A percentile compares a stretch with the other conserved stretches of the same genome.
Conservation (phyloP, 257 asterid genomes). For the Solanum rostratum region DNA sequence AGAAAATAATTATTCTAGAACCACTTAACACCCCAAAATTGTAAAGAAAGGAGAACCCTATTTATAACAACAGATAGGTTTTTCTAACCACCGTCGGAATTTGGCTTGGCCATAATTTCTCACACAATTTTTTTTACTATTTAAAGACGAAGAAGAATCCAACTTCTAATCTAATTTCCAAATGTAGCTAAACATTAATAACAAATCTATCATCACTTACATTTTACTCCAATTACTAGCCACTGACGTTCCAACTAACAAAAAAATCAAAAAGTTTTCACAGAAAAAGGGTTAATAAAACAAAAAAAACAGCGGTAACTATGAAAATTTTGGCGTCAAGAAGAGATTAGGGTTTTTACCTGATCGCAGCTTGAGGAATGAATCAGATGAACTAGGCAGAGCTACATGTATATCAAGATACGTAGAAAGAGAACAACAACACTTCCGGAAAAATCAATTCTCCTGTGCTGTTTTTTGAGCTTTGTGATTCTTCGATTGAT, state of each 20-base stretch:
- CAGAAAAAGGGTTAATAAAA: background rate
- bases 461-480: background rate
- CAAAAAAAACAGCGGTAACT: background rate
- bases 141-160: background rate
- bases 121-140: background rate
- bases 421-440: background rate
- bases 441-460: background rate
- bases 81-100: background rate
- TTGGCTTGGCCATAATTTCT: background rate
- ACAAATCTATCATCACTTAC: background rate
- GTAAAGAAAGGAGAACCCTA: background rate
- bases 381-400: background rate
- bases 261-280: background rate
- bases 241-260: background rate
- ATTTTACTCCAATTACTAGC: background rate
- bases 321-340: background rate
- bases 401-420: background rate
- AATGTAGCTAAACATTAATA: background rate
- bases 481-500: background rate
- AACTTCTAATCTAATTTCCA: background rate
- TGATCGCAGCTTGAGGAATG: background rate
- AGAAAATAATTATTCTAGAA: background rate
- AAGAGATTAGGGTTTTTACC: slow-evolving; percentile 5
- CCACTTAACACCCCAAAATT: background rate
- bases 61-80: background rate